Evolutionary conservation across 1,139 yeast genomes (phyloP), one percentile per base, ranked within the genome.

Genomic region (Protomyces inundatus): DNA sequence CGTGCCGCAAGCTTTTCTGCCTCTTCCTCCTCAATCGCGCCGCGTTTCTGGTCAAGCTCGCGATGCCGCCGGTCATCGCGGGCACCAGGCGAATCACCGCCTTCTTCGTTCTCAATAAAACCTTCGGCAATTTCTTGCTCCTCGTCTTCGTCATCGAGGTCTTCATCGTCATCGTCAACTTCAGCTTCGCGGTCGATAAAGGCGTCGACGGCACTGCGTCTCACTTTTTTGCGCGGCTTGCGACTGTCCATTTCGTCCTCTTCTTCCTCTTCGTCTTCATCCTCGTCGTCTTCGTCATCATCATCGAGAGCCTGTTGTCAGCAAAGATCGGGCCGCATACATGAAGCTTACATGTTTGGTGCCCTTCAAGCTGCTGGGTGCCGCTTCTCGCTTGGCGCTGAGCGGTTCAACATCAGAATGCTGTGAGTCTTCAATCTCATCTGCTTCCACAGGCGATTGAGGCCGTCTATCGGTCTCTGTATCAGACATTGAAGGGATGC

Each of bases 181-280:
- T 93, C 98, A 66, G 99, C 99, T 80, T 93, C 98, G 65, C 93
- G 95, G 87, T 93, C 99, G 77, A 93, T 82, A 76, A 93, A 93
- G 79, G 88, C 93, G 75, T 93, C 93, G 71, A 90, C 85, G 80
- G 74, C 85, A 81, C 76, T 86, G 80, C 75, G 84, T 83, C 74
- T 80, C 78, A 86, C 4, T 81, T 88, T 14, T 78, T 90, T 42
- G 81, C 95, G 3, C 81, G 93, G 4, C 81, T 66, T 54, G 6
- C 70, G 72, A 36, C 70, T 67, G 73, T 64, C 70, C 12, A 42
- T 66, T 14, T 63, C 68, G 3, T 73, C 75, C 16, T 70, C 70
- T 16, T 71, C 71, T 16, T 72, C 75, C 3, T 71, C 75, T 51
- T 71, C 76, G 37, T 68, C 71, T 46, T 64, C 70, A 3, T 61